Conservation (phyloP, 352 stramenopile genomes). For the Globisporangium orthogonon region DNA sequence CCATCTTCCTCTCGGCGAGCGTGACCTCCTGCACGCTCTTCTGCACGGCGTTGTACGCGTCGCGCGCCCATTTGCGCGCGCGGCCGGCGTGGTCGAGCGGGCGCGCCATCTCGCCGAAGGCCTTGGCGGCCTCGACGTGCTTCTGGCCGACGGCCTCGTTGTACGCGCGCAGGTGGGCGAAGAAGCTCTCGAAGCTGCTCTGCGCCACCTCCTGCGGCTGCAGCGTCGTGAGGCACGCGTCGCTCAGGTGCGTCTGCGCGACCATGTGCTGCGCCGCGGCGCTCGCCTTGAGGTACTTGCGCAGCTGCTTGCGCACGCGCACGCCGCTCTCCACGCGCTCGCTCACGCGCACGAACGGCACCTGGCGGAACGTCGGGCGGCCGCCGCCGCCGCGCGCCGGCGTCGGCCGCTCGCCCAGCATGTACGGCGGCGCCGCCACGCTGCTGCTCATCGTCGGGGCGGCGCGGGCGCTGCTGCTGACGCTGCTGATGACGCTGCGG, state of each 20-base stretch:
- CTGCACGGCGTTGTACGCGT: constrained; percentile 78
- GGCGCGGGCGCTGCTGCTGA: too few species aligned
- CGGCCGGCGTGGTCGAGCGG: constrained; percentile 73
- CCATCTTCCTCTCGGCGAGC: constrained; percentile 71
- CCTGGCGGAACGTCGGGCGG: constrained; percentile 61
- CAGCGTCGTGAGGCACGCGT: constrained; percentile 66
- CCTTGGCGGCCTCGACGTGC: constrained; percentile 67
- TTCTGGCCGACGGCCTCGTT: constrained; percentile 76
- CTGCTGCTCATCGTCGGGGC: neutral
- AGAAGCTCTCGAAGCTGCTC: constrained; percentile 75
- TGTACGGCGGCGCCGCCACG: constrained; percentile 48
- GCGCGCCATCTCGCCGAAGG: constrained; percentile 68
- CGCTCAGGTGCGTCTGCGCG: constrained; percentile 71
- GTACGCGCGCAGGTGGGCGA: constrained; percentile 71
- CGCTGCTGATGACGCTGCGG: too few species aligned
- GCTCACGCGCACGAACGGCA: constrained; percentile 74
- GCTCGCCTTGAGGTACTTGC: constrained; percentile 79
- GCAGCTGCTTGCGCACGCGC: constrained; percentile 75
- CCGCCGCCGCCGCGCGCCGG: constrained; percentile 43
- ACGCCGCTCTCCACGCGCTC: constrained; percentile 77
- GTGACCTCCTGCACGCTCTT: constrained; percentile 69
- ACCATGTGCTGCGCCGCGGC: constrained; percentile 74
- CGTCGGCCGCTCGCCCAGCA: constrained; percentile 71
- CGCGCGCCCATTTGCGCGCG: constrained; percentile 63
- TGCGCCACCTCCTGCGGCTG: constrained; percentile 77